phyloP scores from a whole-genome alignment of 441 rosid genomes.

The Corymbia calophylla region DNA sequence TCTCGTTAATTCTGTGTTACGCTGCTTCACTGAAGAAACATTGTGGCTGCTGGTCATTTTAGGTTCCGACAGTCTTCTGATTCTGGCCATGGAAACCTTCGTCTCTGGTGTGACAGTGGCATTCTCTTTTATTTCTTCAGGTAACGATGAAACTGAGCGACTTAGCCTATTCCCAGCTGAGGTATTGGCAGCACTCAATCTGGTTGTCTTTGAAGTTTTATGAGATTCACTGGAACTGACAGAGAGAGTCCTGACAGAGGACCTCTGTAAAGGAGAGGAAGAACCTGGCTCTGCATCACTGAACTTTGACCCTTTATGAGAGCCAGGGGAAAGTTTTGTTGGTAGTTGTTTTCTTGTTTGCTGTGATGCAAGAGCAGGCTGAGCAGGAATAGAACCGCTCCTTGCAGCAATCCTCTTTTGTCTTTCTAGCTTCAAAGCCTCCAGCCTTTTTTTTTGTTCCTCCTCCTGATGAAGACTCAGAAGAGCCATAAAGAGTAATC shows the following conservation, averaged over 20 bases:
- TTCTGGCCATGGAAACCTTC: conserved; percentile 59
- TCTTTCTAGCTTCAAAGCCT: conserved; percentile 79
- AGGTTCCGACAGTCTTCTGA: conserved; percentile 92
- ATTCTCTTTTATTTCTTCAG: conserved; percentile 51
- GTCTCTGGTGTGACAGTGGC: conserved; percentile 31
- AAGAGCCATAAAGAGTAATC: not conserved
- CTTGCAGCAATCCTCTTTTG: conserved; percentile 92
- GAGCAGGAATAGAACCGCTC: conserved; percentile 43
- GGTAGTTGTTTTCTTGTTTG: conserved; percentile 48
- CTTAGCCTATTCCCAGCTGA: conserved; percentile 52
- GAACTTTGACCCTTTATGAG: conserved; percentile 72
- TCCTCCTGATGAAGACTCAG: conserved; percentile 50
- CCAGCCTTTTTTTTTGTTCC: conserved; percentile 69
- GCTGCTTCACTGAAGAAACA: conserved; percentile 45
- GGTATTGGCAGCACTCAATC: conserved; percentile 40
- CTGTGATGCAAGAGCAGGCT: conserved; percentile 31
- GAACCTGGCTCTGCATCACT: conserved; percentile 78
- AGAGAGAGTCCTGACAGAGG: conserved; percentile 38
- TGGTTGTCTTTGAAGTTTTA: conserved; percentile 48
- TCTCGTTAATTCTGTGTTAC: conserved; percentile 32
- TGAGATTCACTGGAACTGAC: conserved; percentile 37
- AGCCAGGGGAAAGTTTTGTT: conserved; percentile 57
- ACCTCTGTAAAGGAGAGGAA: conserved; percentile 65
- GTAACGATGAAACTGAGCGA: conserved; percentile 65
- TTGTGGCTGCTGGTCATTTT: conserved; percentile 31